phyloP scores from a whole-genome alignment of 805 yeast species.

The Saturnispora sanitii region DNA sequence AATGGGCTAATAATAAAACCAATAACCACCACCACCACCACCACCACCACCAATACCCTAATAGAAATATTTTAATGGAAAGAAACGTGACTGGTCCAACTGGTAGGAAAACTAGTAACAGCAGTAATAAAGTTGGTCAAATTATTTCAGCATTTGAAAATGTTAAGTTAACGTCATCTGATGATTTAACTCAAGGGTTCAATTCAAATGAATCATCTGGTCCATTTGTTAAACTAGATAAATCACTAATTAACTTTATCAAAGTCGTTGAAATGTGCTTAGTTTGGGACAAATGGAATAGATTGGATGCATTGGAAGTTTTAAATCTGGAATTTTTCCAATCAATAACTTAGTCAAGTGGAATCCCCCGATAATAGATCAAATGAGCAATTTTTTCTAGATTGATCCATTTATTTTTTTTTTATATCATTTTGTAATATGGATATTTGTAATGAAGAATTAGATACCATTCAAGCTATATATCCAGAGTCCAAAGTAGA shows the following conservation, averaged over 20 bases:
- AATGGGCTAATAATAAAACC: not conserved
- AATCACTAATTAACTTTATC: not conserved
- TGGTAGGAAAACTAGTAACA: too few relatives aligned
- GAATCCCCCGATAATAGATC: too few relatives aligned
- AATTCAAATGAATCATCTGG: not conserved
- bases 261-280: slow-evolving; percentile 4
- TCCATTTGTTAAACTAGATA: not conserved
- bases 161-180: not conserved
- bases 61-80: not conserved
- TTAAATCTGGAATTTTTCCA: slow-evolving; percentile 7
- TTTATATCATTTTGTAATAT: not conserved
- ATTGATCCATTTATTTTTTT: not conserved
- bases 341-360: not conserved
- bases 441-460: slow-evolving; percentile 27
- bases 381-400: too few relatives aligned
- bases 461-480: slow-evolving; percentile 32
- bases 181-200: not conserved
- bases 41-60: too few relatives aligned
- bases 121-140: slow-evolving; percentile 6
- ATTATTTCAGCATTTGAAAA: slow-evolving; percentile 6
- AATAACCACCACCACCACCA: too few relatives aligned
- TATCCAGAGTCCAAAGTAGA: slow-evolving; percentile 29
- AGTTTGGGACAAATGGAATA: slow-evolving; percentile 9
- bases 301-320: slow-evolving; percentile 5
- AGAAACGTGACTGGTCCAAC: not conserved